These are phyloP conservation scores for Suillus brevipes DNA, from an alignment of 768 basidiomycete species.

Conservation along the genomic window DNA sequence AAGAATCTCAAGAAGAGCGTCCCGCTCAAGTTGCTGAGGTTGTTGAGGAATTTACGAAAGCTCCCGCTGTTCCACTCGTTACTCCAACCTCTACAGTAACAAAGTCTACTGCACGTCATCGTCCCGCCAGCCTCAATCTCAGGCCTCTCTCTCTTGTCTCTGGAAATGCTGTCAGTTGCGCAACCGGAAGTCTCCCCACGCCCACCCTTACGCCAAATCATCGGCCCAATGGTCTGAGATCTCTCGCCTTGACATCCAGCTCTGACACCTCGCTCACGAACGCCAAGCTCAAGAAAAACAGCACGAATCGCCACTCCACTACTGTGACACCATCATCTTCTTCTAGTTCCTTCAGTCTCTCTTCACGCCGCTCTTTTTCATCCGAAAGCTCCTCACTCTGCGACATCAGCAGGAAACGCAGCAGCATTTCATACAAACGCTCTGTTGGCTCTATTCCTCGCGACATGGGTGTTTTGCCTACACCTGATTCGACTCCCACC, in stretches of 20 bases:
- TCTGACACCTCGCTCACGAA: constrained; percentile 30
- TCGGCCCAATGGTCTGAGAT: constrained; percentile 46
- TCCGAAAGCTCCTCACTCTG: constrained; percentile 25
- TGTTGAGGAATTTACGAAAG: constrained; percentile 12
- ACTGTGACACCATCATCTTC: constrained; percentile 16
- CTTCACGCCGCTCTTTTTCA: constrained; percentile 23
- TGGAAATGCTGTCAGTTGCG: constrained; percentile 42
- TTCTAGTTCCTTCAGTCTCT: constrained; percentile 3
- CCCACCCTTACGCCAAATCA: constrained; percentile 54
- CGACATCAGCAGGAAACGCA: constrained; percentile 43
- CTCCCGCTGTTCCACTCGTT: constrained; percentile 29
- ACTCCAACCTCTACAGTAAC: constrained; percentile 35
- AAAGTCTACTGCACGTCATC: constrained; percentile 49
- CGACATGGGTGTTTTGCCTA: constrained; percentile 55
- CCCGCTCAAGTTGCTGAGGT: constrained; percentile 21
- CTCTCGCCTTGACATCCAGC: constrained; percentile 47
- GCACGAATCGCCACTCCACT: constrained; percentile 10
- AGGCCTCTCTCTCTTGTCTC: constrained; percentile 72
- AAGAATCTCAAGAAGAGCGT: constrained; percentile 9
- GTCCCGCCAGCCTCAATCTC: constrained; percentile 66
- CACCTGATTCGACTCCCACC: constrained; percentile 74
- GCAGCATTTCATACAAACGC: constrained; percentile 75
- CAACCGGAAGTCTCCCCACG: constrained; percentile 46
- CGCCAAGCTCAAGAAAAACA: constrained; percentile 1
- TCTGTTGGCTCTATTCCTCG: constrained; percentile 39